Evolutionary conservation across 75 land plant genomes (phyloP), one percentile per base, ranked within the genome.

Genomic region (Larix kaempferi): DNA sequence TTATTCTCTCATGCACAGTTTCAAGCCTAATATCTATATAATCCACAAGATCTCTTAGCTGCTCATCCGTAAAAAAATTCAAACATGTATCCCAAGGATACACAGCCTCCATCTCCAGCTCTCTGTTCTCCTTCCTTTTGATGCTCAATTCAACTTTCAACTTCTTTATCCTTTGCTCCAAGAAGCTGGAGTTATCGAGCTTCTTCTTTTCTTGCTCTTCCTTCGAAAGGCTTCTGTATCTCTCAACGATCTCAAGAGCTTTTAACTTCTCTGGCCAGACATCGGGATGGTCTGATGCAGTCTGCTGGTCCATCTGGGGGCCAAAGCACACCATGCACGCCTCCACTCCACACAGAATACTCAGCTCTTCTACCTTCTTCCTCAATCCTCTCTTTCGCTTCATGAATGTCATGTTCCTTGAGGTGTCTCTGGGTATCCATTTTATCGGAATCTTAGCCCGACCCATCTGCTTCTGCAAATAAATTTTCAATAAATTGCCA

Each of bases 171-270:
- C 84, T 80, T 2, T 87, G 85, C 75, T 78, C 78, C 61, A 91
- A 56, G 79, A 89, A 80, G 39, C 84, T 80, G 2, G 86, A 86
- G 71, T 91, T 90, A 80, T 91, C 88, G 54, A 87, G 81, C 81
- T 89, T 91, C 79, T 89, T 85, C 88, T 89, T 91, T 39, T 61
- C 71, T 57, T 84, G 89, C 77, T 89, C 94, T 79, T 85, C 79
- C 59, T 85, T 83, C 1, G 90, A 80, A 76, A 91, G 26, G 16
- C 44, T 74, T 54, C 79, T 65, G 81, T 82, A 85, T 64, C 78
- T 76, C 1, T 71, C 41, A 6, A 85, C 59, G 11, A 85, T 77
- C n/a, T 44, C 71, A 4, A 56, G 75, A 17, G 73, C 82, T 0
- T 74, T 80, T 1, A 76, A 22, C 57, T 3, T 81, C 62, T 54